phyloP scores from a whole-genome alignment of 2,329 filamentous ascomycete species.

The Rosellinia necatrix region DNA sequence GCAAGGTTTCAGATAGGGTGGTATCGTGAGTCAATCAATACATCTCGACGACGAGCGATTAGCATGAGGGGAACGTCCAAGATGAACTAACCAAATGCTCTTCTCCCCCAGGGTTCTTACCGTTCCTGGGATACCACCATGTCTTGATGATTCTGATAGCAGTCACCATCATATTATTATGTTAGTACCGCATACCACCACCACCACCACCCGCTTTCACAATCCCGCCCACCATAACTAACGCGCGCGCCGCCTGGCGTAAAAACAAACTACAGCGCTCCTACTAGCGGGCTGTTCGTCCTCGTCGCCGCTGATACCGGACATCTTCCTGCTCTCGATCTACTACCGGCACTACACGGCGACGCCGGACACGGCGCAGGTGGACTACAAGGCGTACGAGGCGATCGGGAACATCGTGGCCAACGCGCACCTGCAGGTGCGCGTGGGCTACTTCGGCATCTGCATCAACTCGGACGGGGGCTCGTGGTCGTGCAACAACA shows the following conservation, averaged over 20 bases:
- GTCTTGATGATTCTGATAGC: conserved; percentile 98
- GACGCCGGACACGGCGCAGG: conserved; percentile 81
- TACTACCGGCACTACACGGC: conserved; percentile 92
- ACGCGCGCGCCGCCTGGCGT: conserved; percentile 2
- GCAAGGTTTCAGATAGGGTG: conserved; percentile 40
- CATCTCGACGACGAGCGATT: too few relatives aligned
- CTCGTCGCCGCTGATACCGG: conserved; percentile 90
- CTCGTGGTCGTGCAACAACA: conserved; percentile 94
- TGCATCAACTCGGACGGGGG: conserved; percentile 92
- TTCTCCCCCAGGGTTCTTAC: conserved; percentile 60
- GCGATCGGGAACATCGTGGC: conserved; percentile 92
- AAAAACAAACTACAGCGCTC: conserved; percentile 68
- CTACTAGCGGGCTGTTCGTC: conserved; percentile 95
- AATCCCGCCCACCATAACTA: conserved; percentile 6
- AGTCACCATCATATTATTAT: conserved; percentile 89
- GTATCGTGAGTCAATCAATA: conserved; percentile 38
- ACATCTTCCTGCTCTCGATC: conserved; percentile 96
- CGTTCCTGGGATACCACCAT: conserved; percentile 77
- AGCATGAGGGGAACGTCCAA: too few relatives aligned
- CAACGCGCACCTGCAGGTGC: conserved; percentile 79
- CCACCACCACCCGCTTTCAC: too few relatives aligned
- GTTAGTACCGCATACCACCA: conserved; percentile 59
- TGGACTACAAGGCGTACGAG: conserved; percentile 83
- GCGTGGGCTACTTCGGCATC: conserved; percentile 97
- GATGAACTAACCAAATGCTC: too few relatives aligned